A percentile compares a stretch with the other conserved stretches of the same genome.
Conservation (phyloP, 169 alveolate genomes). For the Pseudocohnilembus persalinus region DNA sequence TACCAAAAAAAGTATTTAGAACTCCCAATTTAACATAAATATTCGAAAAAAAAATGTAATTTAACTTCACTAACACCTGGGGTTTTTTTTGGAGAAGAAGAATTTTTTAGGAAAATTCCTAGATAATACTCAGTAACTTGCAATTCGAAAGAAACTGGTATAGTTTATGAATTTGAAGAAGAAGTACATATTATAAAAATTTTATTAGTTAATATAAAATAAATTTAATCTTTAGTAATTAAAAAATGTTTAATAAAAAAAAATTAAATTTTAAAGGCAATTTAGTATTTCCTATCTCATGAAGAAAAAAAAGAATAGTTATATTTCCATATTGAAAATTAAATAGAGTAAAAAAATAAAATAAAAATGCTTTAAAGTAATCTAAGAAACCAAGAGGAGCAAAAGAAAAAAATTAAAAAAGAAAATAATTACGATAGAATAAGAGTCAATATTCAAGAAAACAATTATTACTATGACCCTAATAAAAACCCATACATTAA, state of each 20-base stretch:
- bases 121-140: not conserved
- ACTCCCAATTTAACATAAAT: not conserved
- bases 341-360: not conserved
- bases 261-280: not conserved
- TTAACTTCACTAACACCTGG: not conserved
- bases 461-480: too few species aligned
- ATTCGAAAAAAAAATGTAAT: not conserved
- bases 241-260: too few species aligned
- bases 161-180: not conserved
- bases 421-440: too few species aligned
- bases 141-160: not conserved
- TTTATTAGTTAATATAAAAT: too few species aligned
- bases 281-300: not conserved
- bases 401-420: too few species aligned
- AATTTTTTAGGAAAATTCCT: not conserved
- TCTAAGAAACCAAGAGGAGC: too few species aligned
- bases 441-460: too few species aligned
- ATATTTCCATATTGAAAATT: too few species aligned
- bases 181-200: not conserved
- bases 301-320: not conserved
- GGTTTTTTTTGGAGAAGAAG: not conserved
- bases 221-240: not conserved
- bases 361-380: too few species aligned
- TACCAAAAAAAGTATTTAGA: too few species aligned
- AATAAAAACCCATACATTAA: too few species aligned